phyloP scores from a whole-genome alignment of 208 protist genomes.

The Angomonas deanei region DNA sequence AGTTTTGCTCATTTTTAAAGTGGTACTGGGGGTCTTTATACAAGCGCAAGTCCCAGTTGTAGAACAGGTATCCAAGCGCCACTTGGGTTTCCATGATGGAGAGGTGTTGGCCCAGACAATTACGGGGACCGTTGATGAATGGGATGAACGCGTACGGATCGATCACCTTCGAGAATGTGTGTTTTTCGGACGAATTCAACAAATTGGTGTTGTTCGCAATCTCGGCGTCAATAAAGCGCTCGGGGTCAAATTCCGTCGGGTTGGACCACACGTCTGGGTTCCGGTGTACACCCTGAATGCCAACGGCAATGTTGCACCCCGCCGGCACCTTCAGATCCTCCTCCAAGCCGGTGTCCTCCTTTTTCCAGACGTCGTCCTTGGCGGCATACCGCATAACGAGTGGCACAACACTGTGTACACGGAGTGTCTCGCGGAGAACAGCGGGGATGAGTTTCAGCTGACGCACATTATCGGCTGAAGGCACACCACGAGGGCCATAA shows the following conservation, averaged over 20 bases:
- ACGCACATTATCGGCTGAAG: constrained; percentile 48
- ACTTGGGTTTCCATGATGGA: constrained; percentile 87
- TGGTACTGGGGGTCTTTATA: constrained; percentile 34
- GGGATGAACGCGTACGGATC: constrained; percentile 89
- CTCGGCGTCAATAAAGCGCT: constrained; percentile 75
- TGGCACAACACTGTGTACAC: constrained; percentile 80
- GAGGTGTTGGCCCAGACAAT: constrained; percentile 90
- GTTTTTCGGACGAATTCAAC: constrained; percentile 22
- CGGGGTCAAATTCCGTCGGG: constrained; percentile 69
- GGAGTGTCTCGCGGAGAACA: constrained; percentile 83
- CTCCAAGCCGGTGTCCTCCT: constrained; percentile 67
- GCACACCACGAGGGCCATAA: constrained; percentile 56
- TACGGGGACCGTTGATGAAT: constrained; percentile 91
- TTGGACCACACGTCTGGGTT: constrained; percentile 78
- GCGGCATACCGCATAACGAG: constrained; percentile 77
- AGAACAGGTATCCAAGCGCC: constrained; percentile 60
- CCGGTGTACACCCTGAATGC: constrained; percentile 77
- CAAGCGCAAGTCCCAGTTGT: constrained; percentile 66
- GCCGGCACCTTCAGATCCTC: constrained; percentile 65
- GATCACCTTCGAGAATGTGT: constrained; percentile 46
- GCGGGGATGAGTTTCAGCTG: constrained; percentile 71
- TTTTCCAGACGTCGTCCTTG: constrained; percentile 70
- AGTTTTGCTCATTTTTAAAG: constrained; percentile 13
- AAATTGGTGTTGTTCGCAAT: constrained; percentile 76
- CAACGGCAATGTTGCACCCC: constrained; percentile 70